Percentiles rank a stretch among this genome's conserved stretches.
These are phyloP conservation scores for Penicillium roqueforti DNA, from an alignment of 495 filamentous ascomycete species.

Conservation along the genomic window DNA sequence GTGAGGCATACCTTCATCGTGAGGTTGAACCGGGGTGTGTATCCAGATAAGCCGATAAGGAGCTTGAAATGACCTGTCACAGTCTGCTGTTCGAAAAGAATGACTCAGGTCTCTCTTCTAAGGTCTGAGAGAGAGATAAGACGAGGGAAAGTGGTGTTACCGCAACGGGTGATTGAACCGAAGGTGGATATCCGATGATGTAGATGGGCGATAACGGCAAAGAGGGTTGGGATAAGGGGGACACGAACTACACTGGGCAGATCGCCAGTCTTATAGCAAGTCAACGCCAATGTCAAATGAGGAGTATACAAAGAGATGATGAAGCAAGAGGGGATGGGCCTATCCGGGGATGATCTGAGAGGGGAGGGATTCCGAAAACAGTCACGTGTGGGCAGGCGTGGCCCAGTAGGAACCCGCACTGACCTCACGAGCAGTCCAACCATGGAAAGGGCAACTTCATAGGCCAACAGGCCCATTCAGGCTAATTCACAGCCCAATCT, in stretches of 20 bases:
- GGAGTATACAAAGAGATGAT: neutral
- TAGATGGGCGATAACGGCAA: slow-evolving; percentile 28
- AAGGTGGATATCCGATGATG: slow-evolving; percentile 18
- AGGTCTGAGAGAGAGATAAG: neutral
- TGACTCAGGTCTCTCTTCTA: neutral
- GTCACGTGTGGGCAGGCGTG: slow-evolving; percentile 33
- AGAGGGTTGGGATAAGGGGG: slow-evolving; percentile 11
- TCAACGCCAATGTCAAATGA: neutral
- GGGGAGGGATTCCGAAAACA: slow-evolving; percentile 25
- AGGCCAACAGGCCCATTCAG: no score
- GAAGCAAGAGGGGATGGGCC: neutral
- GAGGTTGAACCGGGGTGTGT: slow-evolving; percentile 3
- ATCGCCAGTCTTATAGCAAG: neutral
- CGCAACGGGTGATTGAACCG: slow-evolving; percentile 21
- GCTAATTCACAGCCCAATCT: slow-evolving; percentile 25
- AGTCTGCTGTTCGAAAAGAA: neutral
- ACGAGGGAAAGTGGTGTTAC: slow-evolving; percentile 8
- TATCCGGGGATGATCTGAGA: neutral
- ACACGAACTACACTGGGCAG: slow-evolving; percentile 5
- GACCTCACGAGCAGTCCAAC: slow-evolving; percentile 37
- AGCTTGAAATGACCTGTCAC: neutral
- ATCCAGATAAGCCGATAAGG: slow-evolving; percentile 9
- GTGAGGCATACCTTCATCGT: slow-evolving; percentile 27
- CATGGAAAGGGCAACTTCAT: slow-evolving; percentile 22
- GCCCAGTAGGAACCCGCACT: slow-evolving; percentile 44